Evolutionary conservation across 2,329 filamentous ascomycete genomes (phyloP).

Genomic region (Lachnellula hyalina): DNA sequence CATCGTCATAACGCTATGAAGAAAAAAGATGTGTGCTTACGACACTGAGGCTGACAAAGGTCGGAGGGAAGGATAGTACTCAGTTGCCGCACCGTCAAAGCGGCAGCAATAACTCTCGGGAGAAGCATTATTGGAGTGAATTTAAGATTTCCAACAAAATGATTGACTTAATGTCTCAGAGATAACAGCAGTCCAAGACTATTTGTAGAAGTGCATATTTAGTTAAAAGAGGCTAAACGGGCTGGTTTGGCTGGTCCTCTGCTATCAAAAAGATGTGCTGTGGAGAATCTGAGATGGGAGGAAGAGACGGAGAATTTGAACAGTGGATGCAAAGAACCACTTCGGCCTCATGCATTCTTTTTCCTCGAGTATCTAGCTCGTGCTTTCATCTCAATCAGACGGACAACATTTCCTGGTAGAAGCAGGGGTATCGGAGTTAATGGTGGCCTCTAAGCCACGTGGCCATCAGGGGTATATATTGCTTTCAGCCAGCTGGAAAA

Average conservation of each 20-base stretch:
- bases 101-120: conserved; percentile 15
- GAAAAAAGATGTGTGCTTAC: conserved; percentile 13
- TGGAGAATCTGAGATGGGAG: background rate
- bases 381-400: background rate
- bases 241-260: background rate
- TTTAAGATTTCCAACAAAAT: background rate
- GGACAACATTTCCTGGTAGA: background rate
- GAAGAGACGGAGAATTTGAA: conserved; percentile 3
- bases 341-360: conserved; percentile 4
- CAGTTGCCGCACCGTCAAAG: conserved; percentile 15
- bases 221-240: conserved; percentile 18
- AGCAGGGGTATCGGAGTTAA: background rate
- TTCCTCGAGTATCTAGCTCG: background rate
- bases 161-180: conserved; percentile 15
- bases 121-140: conserved; percentile 18
- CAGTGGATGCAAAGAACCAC: conserved; percentile 5
- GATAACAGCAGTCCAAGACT: conserved; percentile 9
- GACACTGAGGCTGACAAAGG: conserved; percentile 25
- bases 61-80: conserved; percentile 11
- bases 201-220: conserved; percentile 15
- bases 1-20: background rate
- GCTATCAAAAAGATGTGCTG: background rate
- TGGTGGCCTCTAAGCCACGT: background rate
- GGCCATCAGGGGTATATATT: conserved; percentile 6
- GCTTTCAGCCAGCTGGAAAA: conserved; percentile 3